Evolutionary conservation across 2,329 filamentous ascomycete species (phyloP), one percentile per base, ranked within the genome.

Genomic region (Thermothelomyces thermophilus): DNA sequence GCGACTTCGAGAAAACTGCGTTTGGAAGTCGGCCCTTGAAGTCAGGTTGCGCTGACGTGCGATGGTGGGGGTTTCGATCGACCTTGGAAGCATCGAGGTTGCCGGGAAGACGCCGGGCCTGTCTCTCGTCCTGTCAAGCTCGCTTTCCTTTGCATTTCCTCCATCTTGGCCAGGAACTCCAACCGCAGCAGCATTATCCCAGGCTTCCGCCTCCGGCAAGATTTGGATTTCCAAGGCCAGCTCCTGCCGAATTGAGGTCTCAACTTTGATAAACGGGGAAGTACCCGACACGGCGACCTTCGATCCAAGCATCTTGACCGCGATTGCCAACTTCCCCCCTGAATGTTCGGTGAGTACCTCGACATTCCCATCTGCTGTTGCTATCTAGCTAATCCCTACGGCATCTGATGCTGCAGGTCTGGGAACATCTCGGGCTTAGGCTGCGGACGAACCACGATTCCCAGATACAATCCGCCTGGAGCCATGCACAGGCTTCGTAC

Each of bases 221-320:
- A 34, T 62, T 11, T 62, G 59, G 58, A 50, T 62, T 26, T 51
- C 60, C 0, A 60, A 59, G 44, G 55, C 56, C 11, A 54, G 58
- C 7, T 57, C 55, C 31, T 61, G 58, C 39, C 50, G 41, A 36
- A 28, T 62, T n/a, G 50, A 60, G 4, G 41, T 62, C 19, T 20
- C 20, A 37, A 54, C 50, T 5, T 13, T 47, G n/a, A n/a, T 60
- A 20, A 56, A 58, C 13, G 52, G 28, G 2, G 39, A 43, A 8
- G 14, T 39, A 2, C 41, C 48, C 1, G 51, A 43, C 16, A 19
- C 10, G 1, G 28, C 10, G 10, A 17, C 14, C 2, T 34, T 55
- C 33, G 31, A 54, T 11, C 43, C 46, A 10, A 34, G 14, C n/a
- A 26, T 50, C 16, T 36, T 53, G 16, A 40, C 45, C 8, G 41